These are phyloP conservation scores for Paxillus ammoniavirescens DNA, from an alignment of 768 basidiomycete genomes.

Conservation along the genomic window DNA sequence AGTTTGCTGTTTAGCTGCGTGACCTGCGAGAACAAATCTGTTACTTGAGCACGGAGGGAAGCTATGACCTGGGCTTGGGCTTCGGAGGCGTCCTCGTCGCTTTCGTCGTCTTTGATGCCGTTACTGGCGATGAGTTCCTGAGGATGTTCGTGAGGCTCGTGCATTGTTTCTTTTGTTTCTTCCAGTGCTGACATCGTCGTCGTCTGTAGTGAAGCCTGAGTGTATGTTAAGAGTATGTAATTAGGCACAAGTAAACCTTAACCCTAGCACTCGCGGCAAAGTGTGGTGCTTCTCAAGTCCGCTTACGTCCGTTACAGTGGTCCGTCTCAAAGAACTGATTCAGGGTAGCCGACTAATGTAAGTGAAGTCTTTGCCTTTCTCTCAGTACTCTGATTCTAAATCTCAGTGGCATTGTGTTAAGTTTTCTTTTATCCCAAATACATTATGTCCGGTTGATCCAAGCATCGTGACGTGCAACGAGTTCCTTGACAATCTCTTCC, in stretches of 20 bases:
- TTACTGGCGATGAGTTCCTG: slow-evolving; percentile 1
- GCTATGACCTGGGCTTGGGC: slow-evolving; percentile 84
- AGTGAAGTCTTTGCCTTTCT: no score
- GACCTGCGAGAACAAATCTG: slow-evolving; percentile 88
- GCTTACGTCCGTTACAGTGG: no score
- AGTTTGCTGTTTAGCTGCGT: slow-evolving; percentile 90
- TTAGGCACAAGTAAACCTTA: neutral
- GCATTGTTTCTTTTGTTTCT: slow-evolving; percentile 14
- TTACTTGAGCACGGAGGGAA: slow-evolving; percentile 76
- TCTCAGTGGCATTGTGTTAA: neutral
- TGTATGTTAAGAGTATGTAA: no score
- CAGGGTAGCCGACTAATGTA: no score
- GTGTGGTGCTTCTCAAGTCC: no score
- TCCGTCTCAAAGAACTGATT: no score
- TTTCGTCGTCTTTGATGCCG: slow-evolving; percentile 10
- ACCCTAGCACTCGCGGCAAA: no score
- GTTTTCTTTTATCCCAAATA: neutral
- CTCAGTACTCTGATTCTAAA: neutral
- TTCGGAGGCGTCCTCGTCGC: slow-evolving; percentile 41
- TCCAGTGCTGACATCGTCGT: slow-evolving; percentile 9
- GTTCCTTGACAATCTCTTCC: slow-evolving; percentile 79
- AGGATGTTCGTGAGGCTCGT: slow-evolving; percentile 4
- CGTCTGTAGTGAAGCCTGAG: slow-evolving; percentile 1
- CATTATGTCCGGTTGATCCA: slow-evolving; percentile 53
- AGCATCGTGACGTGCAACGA: slow-evolving; percentile 67